Percentiles rank a stretch among this genome's conserved stretches.
Evolutionary conservation across 345 rosid species (phyloP).

Genomic region (Lepidium aucheri): DNA sequence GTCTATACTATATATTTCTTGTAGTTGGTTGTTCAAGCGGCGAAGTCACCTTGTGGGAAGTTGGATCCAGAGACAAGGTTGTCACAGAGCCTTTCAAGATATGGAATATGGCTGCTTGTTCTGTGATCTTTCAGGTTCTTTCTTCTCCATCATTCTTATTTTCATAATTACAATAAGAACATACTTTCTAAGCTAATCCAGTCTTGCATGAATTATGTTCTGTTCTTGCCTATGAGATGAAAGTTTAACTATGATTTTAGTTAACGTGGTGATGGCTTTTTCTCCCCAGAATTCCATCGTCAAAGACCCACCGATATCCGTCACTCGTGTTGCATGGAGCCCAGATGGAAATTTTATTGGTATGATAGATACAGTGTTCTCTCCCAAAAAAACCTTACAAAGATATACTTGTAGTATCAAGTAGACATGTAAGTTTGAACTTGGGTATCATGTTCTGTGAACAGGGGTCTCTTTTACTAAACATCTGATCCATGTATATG

Average conservation of each 20-base stretch:
- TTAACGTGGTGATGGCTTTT: neutral
- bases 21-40: slow-evolving; percentile 82
- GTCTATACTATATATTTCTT: neutral
- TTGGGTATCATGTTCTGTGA: slow-evolving; percentile 1
- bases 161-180: neutral
- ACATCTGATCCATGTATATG: slow-evolving; percentile 63
- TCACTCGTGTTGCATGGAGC: slow-evolving; percentile 64
- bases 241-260: neutral
- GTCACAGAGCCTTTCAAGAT: slow-evolving; percentile 75
- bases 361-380: slow-evolving; percentile 16
- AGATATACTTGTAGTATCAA: neutral
- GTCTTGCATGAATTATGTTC: neutral
- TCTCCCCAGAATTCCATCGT: slow-evolving; percentile 34
- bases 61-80: slow-evolving; percentile 54
- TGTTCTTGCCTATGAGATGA: neutral
- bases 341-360: slow-evolving; percentile 64
- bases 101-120: slow-evolving; percentile 52
- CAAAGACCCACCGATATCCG: slow-evolving; percentile 47
- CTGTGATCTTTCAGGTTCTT: slow-evolving; percentile 59
- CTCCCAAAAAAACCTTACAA: neutral
- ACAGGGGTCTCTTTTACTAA: slow-evolving; percentile 70
- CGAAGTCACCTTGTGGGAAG: slow-evolving; percentile 85
- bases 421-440: slow-evolving; percentile 13
- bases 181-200: neutral
- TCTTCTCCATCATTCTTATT: neutral